phyloP scores from a whole-genome alignment of 78 protist species.

The Dictyostelium brefeldianum region DNA sequence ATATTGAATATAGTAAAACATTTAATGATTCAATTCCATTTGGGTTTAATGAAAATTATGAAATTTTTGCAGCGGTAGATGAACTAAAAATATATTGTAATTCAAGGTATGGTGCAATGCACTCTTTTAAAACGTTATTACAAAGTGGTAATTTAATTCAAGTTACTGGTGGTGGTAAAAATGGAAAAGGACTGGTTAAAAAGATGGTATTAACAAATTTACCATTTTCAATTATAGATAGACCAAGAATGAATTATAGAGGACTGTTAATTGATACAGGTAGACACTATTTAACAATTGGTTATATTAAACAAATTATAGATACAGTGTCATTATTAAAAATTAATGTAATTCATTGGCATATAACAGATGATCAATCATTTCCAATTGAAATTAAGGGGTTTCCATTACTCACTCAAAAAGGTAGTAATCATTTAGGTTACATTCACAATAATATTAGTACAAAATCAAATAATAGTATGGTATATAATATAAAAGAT shows the following conservation, averaged over 20 bases:
- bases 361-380: constrained; percentile 69
- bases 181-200: neutral
- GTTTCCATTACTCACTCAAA: constrained; percentile 21
- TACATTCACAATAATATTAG: constrained; percentile 41
- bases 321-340: constrained; percentile 25
- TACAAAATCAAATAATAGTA: neutral
- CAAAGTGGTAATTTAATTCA: neutral
- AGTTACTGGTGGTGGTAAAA: no score
- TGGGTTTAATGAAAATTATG: constrained; percentile 43
- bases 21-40: constrained; percentile 25
- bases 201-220: neutral
- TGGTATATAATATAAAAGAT: neutral
- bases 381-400: constrained; percentile 41
- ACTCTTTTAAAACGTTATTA: constrained; percentile 26
- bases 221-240: constrained; percentile 36
- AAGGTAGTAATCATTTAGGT: constrained; percentile 56
- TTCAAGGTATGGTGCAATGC: constrained; percentile 17
- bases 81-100: neutral
- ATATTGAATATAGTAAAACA: neutral
- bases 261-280: constrained; percentile 68
- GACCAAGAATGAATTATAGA: constrained; percentile 39
- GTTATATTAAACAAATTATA: constrained; percentile 44
- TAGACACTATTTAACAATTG: constrained; percentile 6
- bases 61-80: neutral
- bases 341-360: constrained; percentile 77